phyloP scores from a whole-genome alignment of 148 eudicot species.

The Linanthus parryae region DNA sequence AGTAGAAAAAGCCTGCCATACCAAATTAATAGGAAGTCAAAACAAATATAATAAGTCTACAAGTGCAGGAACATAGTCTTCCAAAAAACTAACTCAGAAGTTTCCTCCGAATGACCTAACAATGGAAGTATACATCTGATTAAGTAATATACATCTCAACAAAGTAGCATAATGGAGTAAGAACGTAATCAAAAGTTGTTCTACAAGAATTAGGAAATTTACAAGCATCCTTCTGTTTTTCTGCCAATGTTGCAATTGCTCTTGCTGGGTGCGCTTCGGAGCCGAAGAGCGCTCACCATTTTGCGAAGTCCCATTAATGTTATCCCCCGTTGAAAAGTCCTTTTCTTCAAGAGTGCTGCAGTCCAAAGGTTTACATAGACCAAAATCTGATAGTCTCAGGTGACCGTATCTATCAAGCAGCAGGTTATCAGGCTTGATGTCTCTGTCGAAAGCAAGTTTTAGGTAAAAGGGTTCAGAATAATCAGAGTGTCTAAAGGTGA shows the following conservation, averaged over 20 bases:
- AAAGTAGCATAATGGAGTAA: not conserved
- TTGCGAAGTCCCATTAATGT: constrained; percentile 40
- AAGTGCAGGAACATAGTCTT: not conserved
- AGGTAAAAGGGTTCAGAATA: constrained; percentile 5
- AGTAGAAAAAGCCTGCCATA: constrained; percentile 88
- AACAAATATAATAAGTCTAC: not conserved
- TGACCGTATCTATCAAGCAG: constrained; percentile 92
- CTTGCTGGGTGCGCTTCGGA: constrained; percentile 91
- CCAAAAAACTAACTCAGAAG: not conserved
- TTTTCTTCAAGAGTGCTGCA: constrained; percentile 88
- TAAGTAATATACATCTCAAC: not conserved
- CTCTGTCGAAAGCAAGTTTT: constrained; percentile 62
- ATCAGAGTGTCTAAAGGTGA: too few relatives aligned
- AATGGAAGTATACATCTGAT: not conserved
- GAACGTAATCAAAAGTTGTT: constrained; percentile 1
- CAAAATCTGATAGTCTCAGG: constrained; percentile 86
- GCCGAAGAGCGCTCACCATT: constrained; percentile 48
- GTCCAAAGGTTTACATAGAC: constrained; percentile 93
- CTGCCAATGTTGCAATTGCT: constrained; percentile 96
- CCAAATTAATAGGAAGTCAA: constrained; percentile 6
- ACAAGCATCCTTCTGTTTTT: constrained; percentile 96
- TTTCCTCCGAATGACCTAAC: constrained; percentile 5
- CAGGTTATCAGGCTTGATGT: constrained; percentile 97
- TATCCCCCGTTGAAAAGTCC: constrained; percentile 51
- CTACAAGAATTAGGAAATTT: constrained; percentile 13